Percentiles rank a stretch among this genome's conserved stretches.
Evolutionary conservation across 2,329 filamentous ascomycete genomes (phyloP).

Genomic region (Chlorencoelia australis): DNA sequence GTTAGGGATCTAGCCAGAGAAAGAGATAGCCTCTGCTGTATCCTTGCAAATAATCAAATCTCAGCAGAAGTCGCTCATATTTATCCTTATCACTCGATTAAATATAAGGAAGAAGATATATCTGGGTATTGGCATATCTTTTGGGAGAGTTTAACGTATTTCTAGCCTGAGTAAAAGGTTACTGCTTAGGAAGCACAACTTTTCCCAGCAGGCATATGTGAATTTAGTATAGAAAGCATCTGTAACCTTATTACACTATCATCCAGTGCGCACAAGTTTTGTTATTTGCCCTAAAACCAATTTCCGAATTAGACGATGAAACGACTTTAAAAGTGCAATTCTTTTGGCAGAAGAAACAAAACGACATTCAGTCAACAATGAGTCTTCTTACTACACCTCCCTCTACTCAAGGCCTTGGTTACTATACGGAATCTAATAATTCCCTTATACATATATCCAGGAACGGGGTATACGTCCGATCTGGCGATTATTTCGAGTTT

Average conservation of each 20-base stretch:
- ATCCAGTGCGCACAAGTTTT: conserved; percentile 1
- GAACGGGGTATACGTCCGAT: conserved; percentile 11
- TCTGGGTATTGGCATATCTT: conserved; percentile 8
- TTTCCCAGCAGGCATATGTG: conserved; percentile 6
- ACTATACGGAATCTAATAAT: too few species aligned
- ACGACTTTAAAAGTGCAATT: conserved; percentile 11
- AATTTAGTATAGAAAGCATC: conserved; percentile 6
- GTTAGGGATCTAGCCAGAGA: too few species aligned
- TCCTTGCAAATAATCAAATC: conserved; percentile 5
- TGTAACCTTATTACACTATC: conserved; percentile 10
- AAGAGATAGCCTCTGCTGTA: conserved; percentile 11
- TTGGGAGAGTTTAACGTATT: conserved; percentile 9
- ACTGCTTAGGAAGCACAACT: conserved; percentile 13
- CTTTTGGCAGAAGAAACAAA: conserved; percentile 12
- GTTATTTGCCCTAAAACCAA: conserved; percentile 13
- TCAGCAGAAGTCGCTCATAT: conserved; percentile 12
- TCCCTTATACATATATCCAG: too few species aligned
- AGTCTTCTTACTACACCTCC: conserved; percentile 9
- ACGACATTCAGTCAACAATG: conserved; percentile 3
- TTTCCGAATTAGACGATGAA: conserved; percentile 8
- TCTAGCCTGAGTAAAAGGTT: conserved; percentile 11
- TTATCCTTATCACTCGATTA: conserved; percentile 8
- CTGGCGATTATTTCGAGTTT: conserved; percentile 9
- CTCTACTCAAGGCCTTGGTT: conserved; percentile 9
- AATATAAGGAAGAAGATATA: conserved; percentile 4